Conservation (phyloP, 164 flowering plant genomes). For the Litsea cubeba region DNA sequence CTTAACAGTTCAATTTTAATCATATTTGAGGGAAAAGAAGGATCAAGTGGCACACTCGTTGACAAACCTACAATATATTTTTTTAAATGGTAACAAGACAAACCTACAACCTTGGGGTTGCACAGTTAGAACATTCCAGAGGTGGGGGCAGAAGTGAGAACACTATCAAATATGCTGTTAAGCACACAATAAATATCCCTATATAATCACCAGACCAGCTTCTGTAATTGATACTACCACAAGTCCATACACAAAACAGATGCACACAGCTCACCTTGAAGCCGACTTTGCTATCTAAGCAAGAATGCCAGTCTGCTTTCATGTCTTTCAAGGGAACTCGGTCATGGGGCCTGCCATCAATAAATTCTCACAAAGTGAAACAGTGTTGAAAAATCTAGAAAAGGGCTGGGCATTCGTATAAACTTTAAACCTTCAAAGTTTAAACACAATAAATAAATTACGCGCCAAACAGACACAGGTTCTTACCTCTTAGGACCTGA, state of each 20-base stretch:
- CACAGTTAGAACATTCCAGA: too few species aligned
- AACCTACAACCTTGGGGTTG: too few species aligned
- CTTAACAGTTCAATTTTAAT: too few species aligned
- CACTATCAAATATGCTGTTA: too few species aligned
- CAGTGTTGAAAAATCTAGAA: not conserved
- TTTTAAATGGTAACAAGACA: too few species aligned
- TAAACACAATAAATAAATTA: not conserved
- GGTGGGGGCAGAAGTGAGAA: too few species aligned
- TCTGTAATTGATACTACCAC: not conserved
- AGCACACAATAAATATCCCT: too few species aligned
- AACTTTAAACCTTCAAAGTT: not conserved
- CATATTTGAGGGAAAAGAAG: too few species aligned
- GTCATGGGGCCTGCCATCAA: constrained; percentile 71
- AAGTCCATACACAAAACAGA: not conserved
- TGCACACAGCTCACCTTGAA: constrained; percentile 57
- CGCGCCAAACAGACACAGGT: not conserved
- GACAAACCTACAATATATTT: too few species aligned
- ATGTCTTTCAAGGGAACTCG: constrained; percentile 83
- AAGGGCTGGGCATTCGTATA: not conserved
- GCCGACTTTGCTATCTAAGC: constrained; percentile 84
- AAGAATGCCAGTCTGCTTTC: constrained; percentile 92
- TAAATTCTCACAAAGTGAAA: constrained; percentile 2
- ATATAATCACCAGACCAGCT: not conserved
- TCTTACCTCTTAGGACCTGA: constrained; percentile 89
- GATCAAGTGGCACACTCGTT: too few species aligned